These are phyloP conservation scores for Nicotiana tabacum DNA, from an alignment of 257 asterid genomes.

Conservation along the genomic window DNA sequence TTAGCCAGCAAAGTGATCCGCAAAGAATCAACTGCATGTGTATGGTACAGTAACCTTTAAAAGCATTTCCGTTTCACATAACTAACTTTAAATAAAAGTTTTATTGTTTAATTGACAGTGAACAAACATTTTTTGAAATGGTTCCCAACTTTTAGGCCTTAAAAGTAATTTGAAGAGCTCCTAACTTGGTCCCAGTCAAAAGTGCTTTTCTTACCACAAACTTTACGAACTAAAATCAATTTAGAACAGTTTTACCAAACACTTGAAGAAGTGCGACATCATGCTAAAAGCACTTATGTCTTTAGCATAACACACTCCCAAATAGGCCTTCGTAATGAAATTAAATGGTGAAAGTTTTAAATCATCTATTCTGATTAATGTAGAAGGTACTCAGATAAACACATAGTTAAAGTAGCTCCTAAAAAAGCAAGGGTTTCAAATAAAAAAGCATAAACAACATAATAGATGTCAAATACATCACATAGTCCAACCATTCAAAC, in stretches of 20 bases:
- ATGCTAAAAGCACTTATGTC: not conserved
- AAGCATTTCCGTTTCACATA: not conserved
- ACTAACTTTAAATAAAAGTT: not conserved
- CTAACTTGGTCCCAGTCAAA: not conserved
- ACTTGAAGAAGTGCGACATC: not conserved
- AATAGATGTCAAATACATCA: not conserved
- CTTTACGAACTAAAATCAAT: not conserved
- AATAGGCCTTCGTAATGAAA: not conserved
- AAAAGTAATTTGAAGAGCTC: not conserved
- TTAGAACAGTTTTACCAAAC: not conserved
- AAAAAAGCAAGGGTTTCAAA: not conserved
- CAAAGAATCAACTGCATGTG: not conserved
- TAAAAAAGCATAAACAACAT: not conserved
- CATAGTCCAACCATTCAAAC: not conserved
- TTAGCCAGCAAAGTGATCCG: not conserved
- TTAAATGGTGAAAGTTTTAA: not conserved
- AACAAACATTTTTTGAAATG: not conserved
- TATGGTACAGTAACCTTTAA: not conserved
- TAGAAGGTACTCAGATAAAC: not conserved
- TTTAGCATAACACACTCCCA: not conserved
- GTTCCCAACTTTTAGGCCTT: not conserved
- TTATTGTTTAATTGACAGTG: not conserved
- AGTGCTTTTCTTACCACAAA: not conserved
- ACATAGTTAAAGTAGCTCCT: not conserved
- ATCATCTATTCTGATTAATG: not conserved